Base-by-base conservation (phyloP, 345 rosid species). In the Eutrema yunnanense region DNA sequence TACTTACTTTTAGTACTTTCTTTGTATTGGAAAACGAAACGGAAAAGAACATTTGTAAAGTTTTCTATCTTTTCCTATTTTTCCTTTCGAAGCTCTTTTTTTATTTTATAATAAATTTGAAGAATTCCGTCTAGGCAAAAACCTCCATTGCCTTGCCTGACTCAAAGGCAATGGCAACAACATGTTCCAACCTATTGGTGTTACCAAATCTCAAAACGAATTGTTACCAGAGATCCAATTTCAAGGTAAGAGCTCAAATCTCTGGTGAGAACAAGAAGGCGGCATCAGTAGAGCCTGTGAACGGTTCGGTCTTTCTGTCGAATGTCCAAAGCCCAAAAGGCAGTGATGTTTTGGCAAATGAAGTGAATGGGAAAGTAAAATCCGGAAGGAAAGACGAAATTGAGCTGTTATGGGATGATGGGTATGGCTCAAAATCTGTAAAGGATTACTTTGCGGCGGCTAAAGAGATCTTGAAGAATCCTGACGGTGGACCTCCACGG, bases 351-450 rank as follows among this genome's bases (percentile, higher is more conserved):
- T 40, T 72, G 50, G 8, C 37, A 54, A 63, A 67, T 69, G 69
- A 70, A 55, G 73, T 51, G n/a, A 73, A 84, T 68, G 79, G 79
- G 64, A 76, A 79, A 36, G 38, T 70, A 40, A 67, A 60, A 41
- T 49, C 26, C 16, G 79, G 79, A 78, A 75, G 62, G 57, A 75
- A 72, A 61, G 80, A 84, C 30, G 82, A 76, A 43, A 68, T 94
- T 81, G 84, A 86, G 71, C 72, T 80, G 50, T 74, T 86, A 62
- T 94, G 98, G 98, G 90, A 94, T 73, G 96, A 94, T 84, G 98
- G 93, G 13, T 94, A 85, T 64, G 87, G 93, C 30, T 77, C 83
- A 13, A 79, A 40, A 37, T 83, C 82, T n/a, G 83, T 86, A 2
- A 84, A 86, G 79, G 90, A 91, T 84, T 91, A 80, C 81, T 79